phyloP scores from a whole-genome alignment of 139 green algal genomes.

The Medakamo hakoo region DNA sequence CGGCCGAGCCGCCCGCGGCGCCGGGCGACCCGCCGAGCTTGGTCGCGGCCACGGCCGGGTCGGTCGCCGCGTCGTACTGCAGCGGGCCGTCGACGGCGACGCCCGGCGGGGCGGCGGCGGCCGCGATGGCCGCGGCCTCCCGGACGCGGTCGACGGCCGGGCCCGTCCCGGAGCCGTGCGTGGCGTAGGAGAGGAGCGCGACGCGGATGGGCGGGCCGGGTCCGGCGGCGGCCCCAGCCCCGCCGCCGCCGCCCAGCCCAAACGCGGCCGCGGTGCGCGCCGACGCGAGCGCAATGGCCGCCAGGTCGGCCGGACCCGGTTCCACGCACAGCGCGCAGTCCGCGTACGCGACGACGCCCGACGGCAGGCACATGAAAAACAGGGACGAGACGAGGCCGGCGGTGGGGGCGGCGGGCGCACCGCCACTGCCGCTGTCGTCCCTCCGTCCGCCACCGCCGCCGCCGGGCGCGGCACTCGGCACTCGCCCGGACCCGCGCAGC shows the following conservation, averaged over 20 bases:
- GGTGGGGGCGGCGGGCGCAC: too few species aligned
- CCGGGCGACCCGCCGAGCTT: background rate
- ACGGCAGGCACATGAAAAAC: background rate
- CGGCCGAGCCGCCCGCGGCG: too few species aligned
- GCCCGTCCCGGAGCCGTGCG: background rate
- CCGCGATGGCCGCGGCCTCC: too few species aligned
- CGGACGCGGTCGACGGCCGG: background rate
- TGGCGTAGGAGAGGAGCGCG: background rate
- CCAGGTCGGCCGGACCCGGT: background rate
- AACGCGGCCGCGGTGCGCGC: background rate
- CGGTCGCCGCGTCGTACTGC: background rate
- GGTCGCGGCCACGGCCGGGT: background rate
- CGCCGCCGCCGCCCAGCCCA: too few species aligned
- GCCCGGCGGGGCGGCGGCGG: too few species aligned
- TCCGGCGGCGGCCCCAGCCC: too few species aligned
- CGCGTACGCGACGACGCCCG: background rate
- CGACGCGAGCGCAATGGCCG: background rate
- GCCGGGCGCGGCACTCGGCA: too few species aligned
- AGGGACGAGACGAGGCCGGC: background rate
- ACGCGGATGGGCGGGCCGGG: background rate
- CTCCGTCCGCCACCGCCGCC: too few species aligned
- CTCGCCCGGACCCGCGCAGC: too few species aligned
- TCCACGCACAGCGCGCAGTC: background rate
- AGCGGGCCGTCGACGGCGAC: background rate
- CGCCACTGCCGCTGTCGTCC: background rate